These are phyloP conservation scores for Globisporangium radiosum DNA, from an alignment of 352 stramenopile species.

Conservation along the genomic window DNA sequence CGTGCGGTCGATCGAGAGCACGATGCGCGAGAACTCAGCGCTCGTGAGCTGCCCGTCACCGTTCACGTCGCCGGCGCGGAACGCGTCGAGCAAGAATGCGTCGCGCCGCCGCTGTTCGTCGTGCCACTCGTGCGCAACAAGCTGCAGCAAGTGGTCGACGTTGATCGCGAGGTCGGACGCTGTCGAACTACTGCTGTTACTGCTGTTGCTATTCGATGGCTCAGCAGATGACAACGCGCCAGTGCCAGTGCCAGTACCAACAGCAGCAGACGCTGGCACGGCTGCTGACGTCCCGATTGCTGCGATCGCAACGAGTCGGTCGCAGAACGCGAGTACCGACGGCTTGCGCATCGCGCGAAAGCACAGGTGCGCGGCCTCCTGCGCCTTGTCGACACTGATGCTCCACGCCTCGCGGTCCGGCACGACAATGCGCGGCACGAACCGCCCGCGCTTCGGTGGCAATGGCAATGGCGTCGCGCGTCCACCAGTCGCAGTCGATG, in stretches of 20 bases:
- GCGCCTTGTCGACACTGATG: slow-evolving; percentile 56
- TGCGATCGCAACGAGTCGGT: slow-evolving; percentile 45
- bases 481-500: background rate
- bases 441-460: slow-evolving; percentile 31
- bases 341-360: slow-evolving; percentile 72
- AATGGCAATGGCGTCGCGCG: background rate
- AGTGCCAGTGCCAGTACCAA: too few relatives aligned
- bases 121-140: slow-evolving; percentile 62
- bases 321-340: slow-evolving; percentile 49
- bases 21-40: slow-evolving; percentile 74
- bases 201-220: background rate
- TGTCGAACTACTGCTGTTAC: background rate
- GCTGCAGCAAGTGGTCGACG: slow-evolving; percentile 62
- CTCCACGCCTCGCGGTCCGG: slow-evolving; percentile 68
- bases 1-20: slow-evolving; percentile 65
- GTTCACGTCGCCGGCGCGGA: slow-evolving; percentile 75
- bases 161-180: slow-evolving; percentile 35
- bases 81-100: slow-evolving; percentile 55
- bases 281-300: slow-evolving; percentile 28
- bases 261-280: background rate
- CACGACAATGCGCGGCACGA: slow-evolving; percentile 44
- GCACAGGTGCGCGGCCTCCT: slow-evolving; percentile 55
- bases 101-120: slow-evolving; percentile 67
- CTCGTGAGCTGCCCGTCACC: slow-evolving; percentile 70
- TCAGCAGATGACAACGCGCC: background rate